Evolutionary conservation across 139 green algal species (phyloP).

Genomic region (Auxenochlorella pyrenoidosa): DNA sequence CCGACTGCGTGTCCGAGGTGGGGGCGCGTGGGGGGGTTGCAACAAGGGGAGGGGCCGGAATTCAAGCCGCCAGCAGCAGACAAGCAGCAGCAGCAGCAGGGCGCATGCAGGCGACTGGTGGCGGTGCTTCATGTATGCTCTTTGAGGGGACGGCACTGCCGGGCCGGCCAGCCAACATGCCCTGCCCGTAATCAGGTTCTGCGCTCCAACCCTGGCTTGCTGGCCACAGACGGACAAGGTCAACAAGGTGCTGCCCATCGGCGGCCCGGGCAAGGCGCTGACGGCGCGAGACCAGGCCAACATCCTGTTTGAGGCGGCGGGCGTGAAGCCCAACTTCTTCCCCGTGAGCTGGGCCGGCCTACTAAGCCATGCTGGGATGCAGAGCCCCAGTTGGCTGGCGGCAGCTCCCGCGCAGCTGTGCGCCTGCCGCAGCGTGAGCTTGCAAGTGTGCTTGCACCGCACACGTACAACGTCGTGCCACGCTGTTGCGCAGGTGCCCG

Average conservation of each 20-base stretch:
- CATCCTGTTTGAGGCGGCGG: slow-evolving; percentile 92
- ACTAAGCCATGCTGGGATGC: too few species aligned
- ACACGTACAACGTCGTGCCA: too few species aligned
- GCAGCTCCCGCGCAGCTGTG: background rate
- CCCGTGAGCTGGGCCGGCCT: slow-evolving; percentile 42
- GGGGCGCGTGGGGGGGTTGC: background rate
- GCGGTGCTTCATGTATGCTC: too few species aligned
- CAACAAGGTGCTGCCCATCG: slow-evolving; percentile 94
- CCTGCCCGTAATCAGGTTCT: too few species aligned
- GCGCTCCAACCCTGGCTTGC: too few species aligned
- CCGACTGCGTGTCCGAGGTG: slow-evolving; percentile 80
- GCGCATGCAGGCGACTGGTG: background rate
- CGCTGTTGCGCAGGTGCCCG: slow-evolving; percentile 74
- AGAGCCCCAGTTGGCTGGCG: background rate
- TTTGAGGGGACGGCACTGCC: too few species aligned
- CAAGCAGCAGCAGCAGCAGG: too few species aligned
- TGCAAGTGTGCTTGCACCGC: too few species aligned
- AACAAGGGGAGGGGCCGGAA: too few species aligned
- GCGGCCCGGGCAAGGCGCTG: slow-evolving; percentile 89
- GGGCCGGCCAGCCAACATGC: too few species aligned
- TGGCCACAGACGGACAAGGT: slow-evolving; percentile 46
- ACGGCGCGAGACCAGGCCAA: slow-evolving; percentile 92
- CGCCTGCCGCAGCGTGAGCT: background rate
- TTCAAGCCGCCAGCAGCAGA: too few species aligned
- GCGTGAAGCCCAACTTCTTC: slow-evolving; percentile 87